Conservation (phyloP, 306 rosid species). For the Gillenia trifoliata region DNA sequence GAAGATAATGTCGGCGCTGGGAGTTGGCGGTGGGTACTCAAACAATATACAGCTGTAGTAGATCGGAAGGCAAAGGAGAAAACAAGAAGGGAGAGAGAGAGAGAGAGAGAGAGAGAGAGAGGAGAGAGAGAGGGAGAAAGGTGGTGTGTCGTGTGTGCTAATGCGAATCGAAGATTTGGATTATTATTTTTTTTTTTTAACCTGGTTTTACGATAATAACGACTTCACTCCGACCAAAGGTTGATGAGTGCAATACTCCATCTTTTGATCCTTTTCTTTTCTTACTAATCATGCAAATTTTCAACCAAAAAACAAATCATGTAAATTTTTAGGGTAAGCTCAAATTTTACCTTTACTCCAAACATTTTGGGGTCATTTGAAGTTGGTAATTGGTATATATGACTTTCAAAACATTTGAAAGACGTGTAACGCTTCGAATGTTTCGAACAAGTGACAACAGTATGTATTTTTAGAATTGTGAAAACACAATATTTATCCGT, state of each 20-base stretch:
- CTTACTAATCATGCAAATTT: too few relatives aligned
- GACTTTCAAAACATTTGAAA: neutral
- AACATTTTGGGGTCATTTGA: neutral
- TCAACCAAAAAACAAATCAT: neutral
- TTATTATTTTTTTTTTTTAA: neutral
- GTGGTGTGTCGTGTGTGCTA: neutral
- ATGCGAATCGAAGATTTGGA: neutral
- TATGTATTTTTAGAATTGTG: too few relatives aligned
- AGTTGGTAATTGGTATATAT: neutral
- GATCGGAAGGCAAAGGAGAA: conserved; percentile 2
- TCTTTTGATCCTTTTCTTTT: neutral
- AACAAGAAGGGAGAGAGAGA: neutral
- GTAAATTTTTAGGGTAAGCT: neutral
- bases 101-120: neutral
- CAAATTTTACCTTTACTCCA: neutral
- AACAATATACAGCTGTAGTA: neutral
- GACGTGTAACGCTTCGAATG: accelerated
- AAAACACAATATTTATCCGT: too few relatives aligned
- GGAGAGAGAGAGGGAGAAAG: neutral
- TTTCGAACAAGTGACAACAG: too few relatives aligned
- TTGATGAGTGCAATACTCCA: conserved; percentile 12
- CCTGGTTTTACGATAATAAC: conserved; percentile 7
- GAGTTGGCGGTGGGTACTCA: conserved; percentile 1
- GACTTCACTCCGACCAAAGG: conserved; percentile 22
- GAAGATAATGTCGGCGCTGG: conserved; percentile 14